These are phyloP conservation scores for Glycine soja DNA, from an alignment of 306 rosid genomes.

Conservation along the genomic window DNA sequence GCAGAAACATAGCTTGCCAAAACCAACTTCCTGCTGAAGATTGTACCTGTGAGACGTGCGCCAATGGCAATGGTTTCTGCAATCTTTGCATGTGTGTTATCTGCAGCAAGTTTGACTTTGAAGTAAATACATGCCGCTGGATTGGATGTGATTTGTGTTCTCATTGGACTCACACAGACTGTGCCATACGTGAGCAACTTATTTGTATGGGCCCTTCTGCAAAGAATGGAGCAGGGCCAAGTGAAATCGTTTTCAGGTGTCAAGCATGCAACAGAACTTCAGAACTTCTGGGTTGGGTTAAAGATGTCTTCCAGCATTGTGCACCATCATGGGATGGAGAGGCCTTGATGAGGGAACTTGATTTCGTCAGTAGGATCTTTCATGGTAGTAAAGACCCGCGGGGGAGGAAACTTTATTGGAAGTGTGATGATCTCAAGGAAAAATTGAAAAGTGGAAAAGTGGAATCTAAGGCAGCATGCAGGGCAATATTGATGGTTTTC, in stretches of 20 bases:
- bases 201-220: conserved; percentile 79
- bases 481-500: conserved; percentile 81
- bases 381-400: conserved; percentile 86
- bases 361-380: conserved; percentile 92
- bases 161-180: conserved; percentile 99
- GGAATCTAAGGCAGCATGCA: conserved; percentile 76
- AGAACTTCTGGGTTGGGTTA: conserved; percentile 96
- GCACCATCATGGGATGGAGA: conserved; percentile 94
- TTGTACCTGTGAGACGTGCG: conserved; percentile 90
- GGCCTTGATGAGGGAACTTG: conserved; percentile 85
- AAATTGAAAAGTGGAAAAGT: conserved; percentile 69
- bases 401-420: conserved; percentile 80
- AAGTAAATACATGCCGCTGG: conserved; percentile 99
- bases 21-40: conserved; percentile 96
- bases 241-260: conserved; percentile 96
- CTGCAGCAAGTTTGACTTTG: conserved; percentile 98
- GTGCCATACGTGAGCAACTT: conserved; percentile 93
- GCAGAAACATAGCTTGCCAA: conserved; percentile 94
- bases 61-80: conserved; percentile 90
- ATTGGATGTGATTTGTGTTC: conserved; percentile 96
- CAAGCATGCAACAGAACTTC: conserved; percentile 95
- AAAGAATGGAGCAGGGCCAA: conserved; percentile 76
- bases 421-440: conserved; percentile 86
- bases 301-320: conserved; percentile 97
- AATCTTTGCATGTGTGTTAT: conserved; percentile 98